These are phyloP conservation scores for Entomortierella lignicola DNA, from an alignment of 192 early-diverging fungal genomes.

Conservation along the genomic window DNA sequence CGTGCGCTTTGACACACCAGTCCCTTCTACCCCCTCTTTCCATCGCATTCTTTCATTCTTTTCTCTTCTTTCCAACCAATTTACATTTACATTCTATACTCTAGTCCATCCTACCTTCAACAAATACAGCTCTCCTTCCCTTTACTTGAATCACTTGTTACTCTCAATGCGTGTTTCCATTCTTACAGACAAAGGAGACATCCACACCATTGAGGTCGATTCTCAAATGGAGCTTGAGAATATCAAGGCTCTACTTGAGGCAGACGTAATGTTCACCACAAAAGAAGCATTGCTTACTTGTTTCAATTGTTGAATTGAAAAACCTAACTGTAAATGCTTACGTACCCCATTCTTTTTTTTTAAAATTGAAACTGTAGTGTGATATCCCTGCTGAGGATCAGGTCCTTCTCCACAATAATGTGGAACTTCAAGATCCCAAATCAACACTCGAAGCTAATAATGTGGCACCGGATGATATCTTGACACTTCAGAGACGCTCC, in stretches of 20 bases:
- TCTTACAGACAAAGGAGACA: conserved; percentile 67
- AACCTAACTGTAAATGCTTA: too few species aligned
- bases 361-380: conserved; percentile 59
- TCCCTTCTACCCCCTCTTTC: not conserved
- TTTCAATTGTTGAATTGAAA: too few species aligned
- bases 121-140: too few species aligned
- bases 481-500: conserved; percentile 66
- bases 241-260: conserved; percentile 87
- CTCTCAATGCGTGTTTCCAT: conserved; percentile 68
- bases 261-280: conserved; percentile 73
- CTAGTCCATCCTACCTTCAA: too few species aligned
- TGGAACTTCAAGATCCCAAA: conserved; percentile 66
- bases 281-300: too few species aligned
- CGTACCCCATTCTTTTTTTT: not conserved
- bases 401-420: conserved; percentile 73
- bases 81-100: not conserved
- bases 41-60: not conserved
- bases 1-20: not conserved
- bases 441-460: conserved; percentile 74
- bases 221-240: conserved; percentile 81
- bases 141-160: too few species aligned
- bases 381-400: conserved; percentile 73
- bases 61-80: not conserved
- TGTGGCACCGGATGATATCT: conserved; percentile 78
- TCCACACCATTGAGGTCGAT: conserved; percentile 76